Evolutionary conservation across 164 flowering plant species (phyloP).

Genomic region (Euptelea pleiosperma): DNA sequence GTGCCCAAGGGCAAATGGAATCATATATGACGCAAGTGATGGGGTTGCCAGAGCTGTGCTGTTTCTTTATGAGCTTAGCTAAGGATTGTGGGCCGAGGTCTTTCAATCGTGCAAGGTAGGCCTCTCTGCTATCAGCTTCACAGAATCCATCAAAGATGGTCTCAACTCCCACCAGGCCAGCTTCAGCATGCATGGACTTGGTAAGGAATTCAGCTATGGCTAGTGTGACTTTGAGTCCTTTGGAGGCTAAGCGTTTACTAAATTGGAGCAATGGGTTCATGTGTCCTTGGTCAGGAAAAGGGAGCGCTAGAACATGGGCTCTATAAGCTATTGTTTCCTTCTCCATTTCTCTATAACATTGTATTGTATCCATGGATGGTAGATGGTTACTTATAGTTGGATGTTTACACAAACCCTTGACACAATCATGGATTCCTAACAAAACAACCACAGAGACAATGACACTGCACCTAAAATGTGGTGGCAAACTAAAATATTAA

Average conservation of each 20-base stretch:
- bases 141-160: not conserved
- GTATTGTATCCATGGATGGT: no score
- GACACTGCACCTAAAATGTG: no score
- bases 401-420: no score
- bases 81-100: not conserved
- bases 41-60: slow-evolving; percentile 3
- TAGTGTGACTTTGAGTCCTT: slow-evolving; percentile 16
- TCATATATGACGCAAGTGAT: slow-evolving; percentile 13
- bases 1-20: slow-evolving; percentile 14
- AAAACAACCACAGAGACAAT: no score
- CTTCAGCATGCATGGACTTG: slow-evolving; percentile 1
- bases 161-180: slow-evolving; percentile 6
- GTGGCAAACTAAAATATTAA: no score
- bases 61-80: not conserved
- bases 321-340: not conserved
- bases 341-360: slow-evolving; percentile 12
- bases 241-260: slow-evolving; percentile 13
- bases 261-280: slow-evolving; percentile 19
- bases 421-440: no score
- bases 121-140: not conserved
- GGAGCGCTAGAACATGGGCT: slow-evolving; percentile 13
- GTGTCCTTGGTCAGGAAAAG: slow-evolving; percentile 19
- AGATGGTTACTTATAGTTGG: no score
- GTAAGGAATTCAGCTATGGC: not conserved
- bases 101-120: not conserved